These are phyloP conservation scores for Penicillium lagena DNA, from an alignment of 495 filamentous ascomycete genomes.

Conservation along the genomic window DNA sequence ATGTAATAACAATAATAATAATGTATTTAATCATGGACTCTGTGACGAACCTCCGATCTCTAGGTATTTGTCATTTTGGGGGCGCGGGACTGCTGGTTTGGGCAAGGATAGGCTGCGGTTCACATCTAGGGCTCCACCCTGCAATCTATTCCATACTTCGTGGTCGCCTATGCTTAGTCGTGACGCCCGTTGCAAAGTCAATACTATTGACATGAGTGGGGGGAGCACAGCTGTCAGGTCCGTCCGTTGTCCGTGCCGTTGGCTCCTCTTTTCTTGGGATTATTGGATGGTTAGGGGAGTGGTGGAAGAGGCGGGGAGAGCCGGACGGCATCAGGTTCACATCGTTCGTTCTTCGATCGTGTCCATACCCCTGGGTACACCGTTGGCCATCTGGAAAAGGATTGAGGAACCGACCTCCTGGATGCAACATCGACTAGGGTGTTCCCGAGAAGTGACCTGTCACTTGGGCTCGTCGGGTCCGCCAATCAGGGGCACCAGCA, in stretches of 20 bases:
- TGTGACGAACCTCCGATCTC: constrained; percentile 13
- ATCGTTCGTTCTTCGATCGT: no score
- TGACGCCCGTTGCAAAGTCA: no score
- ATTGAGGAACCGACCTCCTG: constrained; percentile 15
- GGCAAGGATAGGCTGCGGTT: constrained; percentile 21
- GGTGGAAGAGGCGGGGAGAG: no score
- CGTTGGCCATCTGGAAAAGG: constrained; percentile 9
- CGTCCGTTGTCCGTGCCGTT: no score
- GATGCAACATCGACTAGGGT: constrained; percentile 25
- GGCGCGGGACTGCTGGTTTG: constrained; percentile 5
- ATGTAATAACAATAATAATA: no score
- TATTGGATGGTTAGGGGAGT: no score
- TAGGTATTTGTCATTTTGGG: constrained; percentile 36
- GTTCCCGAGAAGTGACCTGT: constrained; percentile 9
- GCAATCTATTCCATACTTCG: constrained; percentile 16
- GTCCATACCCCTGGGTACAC: constrained; percentile 19
- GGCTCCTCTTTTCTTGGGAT: no score
- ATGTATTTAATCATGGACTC: constrained; percentile 5
- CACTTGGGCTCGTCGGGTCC: constrained; percentile 9
- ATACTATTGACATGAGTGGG: not conserved
- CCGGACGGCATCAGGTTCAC: no score
- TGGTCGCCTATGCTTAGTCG: not conserved
- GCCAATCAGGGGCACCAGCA: constrained; percentile 27
- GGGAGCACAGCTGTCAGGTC: not conserved
- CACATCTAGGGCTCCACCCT: not conserved